Evolutionary conservation across 2,329 filamentous ascomycete genomes (phyloP), one percentile per base, ranked within the genome.

Genomic region (Aspergillus carbonarius): DNA sequence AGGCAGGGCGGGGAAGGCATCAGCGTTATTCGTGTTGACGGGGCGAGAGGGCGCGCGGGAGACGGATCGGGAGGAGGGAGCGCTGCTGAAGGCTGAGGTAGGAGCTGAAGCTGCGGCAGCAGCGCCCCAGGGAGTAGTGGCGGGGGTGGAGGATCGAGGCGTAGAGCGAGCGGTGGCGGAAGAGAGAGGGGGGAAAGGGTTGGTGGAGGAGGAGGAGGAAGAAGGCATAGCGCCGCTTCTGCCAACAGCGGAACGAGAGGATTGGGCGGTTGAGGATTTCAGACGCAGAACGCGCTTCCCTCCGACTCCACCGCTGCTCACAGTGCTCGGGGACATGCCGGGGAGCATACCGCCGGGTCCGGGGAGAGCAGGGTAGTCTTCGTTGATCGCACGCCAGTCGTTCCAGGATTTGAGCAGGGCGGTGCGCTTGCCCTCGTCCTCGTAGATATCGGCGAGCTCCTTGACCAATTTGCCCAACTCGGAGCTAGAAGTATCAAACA

Each of bases 341-440:
- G 88, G 87, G 37, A 87, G 82, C 75, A 88, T 85, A 52, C 89
- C 88, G 55, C 85, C 84, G 0, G 91, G 83, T 0, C 89, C 89
- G 1, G 93, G 93, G 0, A 98, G 80, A 1, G 90, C 91, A 0
- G 93, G 93, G 66, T 97, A 98, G 72, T 97, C 93, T 75, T 97
- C 93, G 65, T 96, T 96, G 76, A 96, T 95, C 37, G 92, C 92
- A 48, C 91, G 91, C 91, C 93, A 97, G 75, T 96, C 91, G 66
- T 92, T 91, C 92, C 93, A 97, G 1, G 93, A 91, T 68, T 89
- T 89, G 25, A 92, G 84, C 3, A 99, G 79, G 0, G 80, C 82
- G 54, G 89, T 87, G 1, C 86, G 86, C 72, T 96, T 96, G 17
- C 75, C 72, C 51, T 88, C 83, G 66, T 96, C 89, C 66, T 99